Percentiles rank a stretch among this genome's conserved stretches.
These are phyloP conservation scores for Exserohilum turcica DNA, from an alignment of 2,329 filamentous ascomycete species.

Conservation along the genomic window DNA sequence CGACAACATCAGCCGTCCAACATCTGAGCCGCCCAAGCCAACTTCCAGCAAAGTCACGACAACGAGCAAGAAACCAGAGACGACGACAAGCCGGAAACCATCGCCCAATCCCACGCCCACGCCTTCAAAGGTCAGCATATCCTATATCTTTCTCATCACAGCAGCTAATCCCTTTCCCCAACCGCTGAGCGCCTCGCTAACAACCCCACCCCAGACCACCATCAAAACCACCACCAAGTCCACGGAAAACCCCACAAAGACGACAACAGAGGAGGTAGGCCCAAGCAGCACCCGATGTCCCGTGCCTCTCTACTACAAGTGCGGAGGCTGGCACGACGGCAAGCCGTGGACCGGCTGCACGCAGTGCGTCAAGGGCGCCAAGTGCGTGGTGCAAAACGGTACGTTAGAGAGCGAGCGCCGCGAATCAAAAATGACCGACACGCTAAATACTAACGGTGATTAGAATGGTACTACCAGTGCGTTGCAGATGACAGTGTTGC, in stretches of 20 bases:
- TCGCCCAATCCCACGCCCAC: constrained; percentile 3
- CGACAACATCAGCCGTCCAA: constrained; percentile 15
- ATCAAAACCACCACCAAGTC: constrained; percentile 14
- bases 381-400: constrained; percentile 38
- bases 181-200: not conserved
- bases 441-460: constrained; percentile 4
- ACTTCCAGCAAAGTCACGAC: constrained; percentile 18
- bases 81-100: constrained; percentile 11
- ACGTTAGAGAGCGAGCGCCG: constrained; percentile 16
- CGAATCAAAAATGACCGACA: too few relatives aligned
- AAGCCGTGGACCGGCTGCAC: constrained; percentile 37
- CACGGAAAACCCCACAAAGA: constrained; percentile 12
- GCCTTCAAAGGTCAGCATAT: constrained; percentile 9
- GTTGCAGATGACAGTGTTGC: constrained; percentile 23
- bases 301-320: constrained; percentile 40
- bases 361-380: constrained; percentile 32
- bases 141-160: not conserved
- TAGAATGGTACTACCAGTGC: constrained; percentile 39
- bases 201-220: constrained; percentile 2
- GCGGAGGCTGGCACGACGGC: constrained; percentile 33
- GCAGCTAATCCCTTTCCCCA: not conserved
- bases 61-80: constrained; percentile 11
- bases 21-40: constrained; percentile 11
- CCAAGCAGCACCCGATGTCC: constrained; percentile 40
- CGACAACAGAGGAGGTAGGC: constrained; percentile 24